Percentiles rank a stretch among this genome's conserved stretches.
Conservation (phyloP, 345 rosid genomes). For the Balakata baccata region DNA sequence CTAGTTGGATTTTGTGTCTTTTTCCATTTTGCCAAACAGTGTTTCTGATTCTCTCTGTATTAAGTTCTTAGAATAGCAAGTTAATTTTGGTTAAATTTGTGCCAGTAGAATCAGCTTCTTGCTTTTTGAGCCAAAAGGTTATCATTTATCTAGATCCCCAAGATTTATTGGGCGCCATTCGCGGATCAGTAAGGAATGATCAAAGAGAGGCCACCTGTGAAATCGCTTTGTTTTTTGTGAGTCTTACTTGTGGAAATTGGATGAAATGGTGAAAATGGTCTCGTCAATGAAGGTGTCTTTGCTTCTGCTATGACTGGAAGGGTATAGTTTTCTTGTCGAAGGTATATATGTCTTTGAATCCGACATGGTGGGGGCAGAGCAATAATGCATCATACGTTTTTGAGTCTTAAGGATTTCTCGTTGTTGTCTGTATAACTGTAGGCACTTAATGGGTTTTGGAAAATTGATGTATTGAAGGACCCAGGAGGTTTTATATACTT, state of each 20-base stretch:
- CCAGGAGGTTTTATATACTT: conserved; percentile 1
- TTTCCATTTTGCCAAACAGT: conserved; percentile 19
- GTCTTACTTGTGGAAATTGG: conserved; percentile 24
- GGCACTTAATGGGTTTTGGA: conserved; percentile 18
- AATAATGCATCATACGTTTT: conserved; percentile 33
- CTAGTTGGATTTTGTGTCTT: conserved; percentile 14
- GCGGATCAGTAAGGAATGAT: conserved; percentile 16
- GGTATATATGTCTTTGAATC: conserved; percentile 35
- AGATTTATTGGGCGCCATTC: conserved; percentile 11
- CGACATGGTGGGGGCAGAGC: conserved; percentile 41
- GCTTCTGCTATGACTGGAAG: conserved; percentile 24
- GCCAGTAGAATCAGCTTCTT: conserved; percentile 17
- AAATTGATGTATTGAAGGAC: conserved; percentile 24
- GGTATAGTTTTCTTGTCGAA: conserved; percentile 35
- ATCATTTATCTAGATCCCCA: conserved; percentile 22
- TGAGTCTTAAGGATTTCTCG: conserved; percentile 11
- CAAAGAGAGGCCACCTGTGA: conserved; percentile 8
- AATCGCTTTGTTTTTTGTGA: conserved; percentile 13
- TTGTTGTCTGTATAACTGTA: conserved; percentile 23
- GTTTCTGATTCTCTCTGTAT: conserved; percentile 12
- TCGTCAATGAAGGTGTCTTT: conserved; percentile 39
- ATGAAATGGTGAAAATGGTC: conserved; percentile 45
- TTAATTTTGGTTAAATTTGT: conserved; percentile 9
- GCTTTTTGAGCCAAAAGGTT: conserved; percentile 28
- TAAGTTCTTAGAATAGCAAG: background rate